Conservation (phyloP, 208 protist species). For the Trypanosoma caninum region DNA sequence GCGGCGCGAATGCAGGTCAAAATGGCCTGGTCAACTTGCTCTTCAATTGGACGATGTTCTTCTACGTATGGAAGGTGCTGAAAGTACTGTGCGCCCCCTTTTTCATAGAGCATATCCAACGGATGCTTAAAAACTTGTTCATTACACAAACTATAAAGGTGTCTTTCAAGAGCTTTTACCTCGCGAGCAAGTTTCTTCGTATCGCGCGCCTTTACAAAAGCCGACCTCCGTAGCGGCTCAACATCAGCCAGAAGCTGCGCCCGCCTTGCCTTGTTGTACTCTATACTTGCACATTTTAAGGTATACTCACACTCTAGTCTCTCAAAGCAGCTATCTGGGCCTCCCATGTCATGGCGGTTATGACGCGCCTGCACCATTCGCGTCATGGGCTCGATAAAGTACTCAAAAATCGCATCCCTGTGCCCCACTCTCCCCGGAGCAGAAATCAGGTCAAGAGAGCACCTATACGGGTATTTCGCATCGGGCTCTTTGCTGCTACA, state of each 20-base stretch:
- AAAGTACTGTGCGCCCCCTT: slow-evolving; percentile 84
- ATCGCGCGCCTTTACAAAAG: slow-evolving; percentile 38
- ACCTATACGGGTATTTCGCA: slow-evolving; percentile 44
- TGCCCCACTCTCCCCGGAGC: slow-evolving; percentile 25
- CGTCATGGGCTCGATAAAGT: slow-evolving; percentile 60
- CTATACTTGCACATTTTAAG: slow-evolving; percentile 29
- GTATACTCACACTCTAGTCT: slow-evolving; percentile 40
- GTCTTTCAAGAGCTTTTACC: slow-evolving; percentile 55
- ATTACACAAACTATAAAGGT: slow-evolving; percentile 39
- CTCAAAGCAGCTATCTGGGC: neutral
- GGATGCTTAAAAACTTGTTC: slow-evolving; percentile 51
- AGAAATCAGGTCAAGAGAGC: slow-evolving; percentile 51
- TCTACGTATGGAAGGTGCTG: slow-evolving; percentile 60
- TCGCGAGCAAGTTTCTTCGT: slow-evolving; percentile 57
- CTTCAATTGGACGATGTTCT: slow-evolving; percentile 68
- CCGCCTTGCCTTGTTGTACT: slow-evolving; percentile 29
- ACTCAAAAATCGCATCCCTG: slow-evolving; percentile 34
- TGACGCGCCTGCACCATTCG: slow-evolving; percentile 38
- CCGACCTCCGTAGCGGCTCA: slow-evolving; percentile 64
- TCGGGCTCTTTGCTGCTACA: slow-evolving; percentile 58
- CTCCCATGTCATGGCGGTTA: neutral
- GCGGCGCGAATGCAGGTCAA: slow-evolving; percentile 63
- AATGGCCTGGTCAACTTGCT: slow-evolving; percentile 54
- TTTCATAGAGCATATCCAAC: slow-evolving; percentile 79
- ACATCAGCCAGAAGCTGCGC: slow-evolving; percentile 37